Base-by-base conservation (phyloP, 768 basidiomycete species). In the Mycena alexandri region DNA sequence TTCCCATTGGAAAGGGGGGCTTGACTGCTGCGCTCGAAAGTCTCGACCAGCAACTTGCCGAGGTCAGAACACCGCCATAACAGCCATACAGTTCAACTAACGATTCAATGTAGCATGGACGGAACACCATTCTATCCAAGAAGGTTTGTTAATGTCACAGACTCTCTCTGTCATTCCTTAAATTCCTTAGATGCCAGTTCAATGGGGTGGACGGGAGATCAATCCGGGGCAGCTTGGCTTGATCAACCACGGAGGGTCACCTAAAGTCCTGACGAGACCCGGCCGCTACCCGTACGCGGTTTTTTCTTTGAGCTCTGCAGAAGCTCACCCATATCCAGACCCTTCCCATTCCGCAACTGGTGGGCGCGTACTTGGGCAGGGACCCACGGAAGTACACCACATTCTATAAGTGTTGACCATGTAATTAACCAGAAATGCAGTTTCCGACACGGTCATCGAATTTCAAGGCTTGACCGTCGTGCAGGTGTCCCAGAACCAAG, bases 401-500 rank as follows among this genome's bases (percentile, higher is more conserved):
- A 5, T 29, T 47, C 9, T 19, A 21, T n/a, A 16, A 53, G 43
- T 36, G 21, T 42, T 36, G 19, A 38, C 1, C 67, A 21, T n/a
- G 29, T 29, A 48, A 17, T 36, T 56, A 34, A 52, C 55, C 43
- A 22, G 69, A 6, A n/a, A 56, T 24, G 46, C 41, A 93, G 92
- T 94, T 50, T 93, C 93, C 13, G 93, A 94, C 71, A 90, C 93
- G 1, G 91, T 93, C 24, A 90, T 94, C 52, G 88, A 90, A 69
- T 94, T 94, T 76, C 84, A 89, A 54, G 93, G 93, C 55, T 79
- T 95, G 66, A 93, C 91, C 0, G 84, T 92, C n/a, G 93, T 95
- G 0, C 93, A 95, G 74, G 94, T 94, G 22, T 92, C 92, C 0
- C 93, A 94, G 81, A 95, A 95, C 73, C 89, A 90, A 73, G 91